These are phyloP conservation scores for Ustilago curta DNA, from an alignment of 1,284 basidiomycete species.

Conservation along the genomic window DNA sequence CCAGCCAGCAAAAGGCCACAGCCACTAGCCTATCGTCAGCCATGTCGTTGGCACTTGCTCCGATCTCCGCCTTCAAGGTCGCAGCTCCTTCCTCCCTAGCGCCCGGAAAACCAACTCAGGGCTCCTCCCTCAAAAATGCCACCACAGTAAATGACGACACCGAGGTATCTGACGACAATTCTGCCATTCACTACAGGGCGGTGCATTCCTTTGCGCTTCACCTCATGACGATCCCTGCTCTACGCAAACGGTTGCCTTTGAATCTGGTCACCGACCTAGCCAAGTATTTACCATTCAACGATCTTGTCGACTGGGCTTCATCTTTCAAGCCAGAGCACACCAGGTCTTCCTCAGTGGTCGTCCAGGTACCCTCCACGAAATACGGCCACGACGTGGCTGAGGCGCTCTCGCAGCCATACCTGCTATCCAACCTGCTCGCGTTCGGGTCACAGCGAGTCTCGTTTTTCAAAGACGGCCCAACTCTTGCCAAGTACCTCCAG, in stretches of 20 bases:
- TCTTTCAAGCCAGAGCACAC: constrained; percentile 13
- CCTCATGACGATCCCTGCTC: constrained; percentile 49
- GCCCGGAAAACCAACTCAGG: background rate
- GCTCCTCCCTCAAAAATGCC: constrained; percentile 12
- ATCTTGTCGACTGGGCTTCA: constrained; percentile 45
- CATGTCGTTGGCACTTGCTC: constrained; percentile 35
- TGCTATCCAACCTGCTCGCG: constrained; percentile 58
- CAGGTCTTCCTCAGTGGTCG: background rate
- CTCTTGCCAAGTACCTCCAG: constrained; percentile 50
- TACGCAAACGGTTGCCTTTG: constrained; percentile 52
- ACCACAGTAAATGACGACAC: constrained; percentile 23
- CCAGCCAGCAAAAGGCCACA: constrained; percentile 28
- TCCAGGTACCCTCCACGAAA: background rate
- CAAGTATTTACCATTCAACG: constrained; percentile 51
- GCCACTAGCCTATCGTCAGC: constrained; percentile 24
- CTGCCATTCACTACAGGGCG: constrained; percentile 13
- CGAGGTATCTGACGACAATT: background rate
- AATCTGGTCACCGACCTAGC: constrained; percentile 51
- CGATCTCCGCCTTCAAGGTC: constrained; percentile 32
- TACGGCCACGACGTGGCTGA: constrained; percentile 16
- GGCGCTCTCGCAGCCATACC: constrained; percentile 37
- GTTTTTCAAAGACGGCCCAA: constrained; percentile 44
- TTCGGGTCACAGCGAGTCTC: constrained; percentile 53
- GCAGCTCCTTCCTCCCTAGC: background rate
- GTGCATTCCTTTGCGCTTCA: constrained; percentile 39